phyloP scores from a whole-genome alignment of 345 rosid genomes.

The Luvunga scandens region DNA sequence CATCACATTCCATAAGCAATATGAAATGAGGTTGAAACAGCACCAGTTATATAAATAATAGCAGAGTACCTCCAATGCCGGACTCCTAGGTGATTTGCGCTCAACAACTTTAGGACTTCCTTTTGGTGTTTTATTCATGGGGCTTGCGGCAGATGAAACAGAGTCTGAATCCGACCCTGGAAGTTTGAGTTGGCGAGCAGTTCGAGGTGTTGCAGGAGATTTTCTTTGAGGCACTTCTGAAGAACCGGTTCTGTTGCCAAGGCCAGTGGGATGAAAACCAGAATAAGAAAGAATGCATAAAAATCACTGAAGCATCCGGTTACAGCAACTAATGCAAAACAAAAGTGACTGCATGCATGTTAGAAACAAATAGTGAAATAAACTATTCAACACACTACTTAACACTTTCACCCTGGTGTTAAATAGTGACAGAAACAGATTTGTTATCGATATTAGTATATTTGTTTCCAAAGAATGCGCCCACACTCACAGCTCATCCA shows the following conservation, averaged over 20 bases:
- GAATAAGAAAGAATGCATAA: constrained; percentile 6
- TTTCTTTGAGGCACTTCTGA: constrained; percentile 68
- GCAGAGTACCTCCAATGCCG: constrained; percentile 64
- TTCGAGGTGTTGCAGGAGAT: constrained; percentile 63
- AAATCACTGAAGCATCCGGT: background rate
- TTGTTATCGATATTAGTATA: background rate
- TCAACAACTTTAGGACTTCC: constrained; percentile 74
- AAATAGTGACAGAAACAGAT: background rate
- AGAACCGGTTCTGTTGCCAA: constrained; percentile 45
- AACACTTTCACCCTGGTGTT: background rate
- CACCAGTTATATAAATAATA: constrained; percentile 2
- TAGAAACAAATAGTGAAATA: background rate
- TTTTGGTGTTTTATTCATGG: constrained; percentile 55
- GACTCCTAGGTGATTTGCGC: constrained; percentile 66
- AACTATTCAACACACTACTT: background rate
- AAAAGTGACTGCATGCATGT: background rate
- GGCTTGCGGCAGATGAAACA: constrained; percentile 47
- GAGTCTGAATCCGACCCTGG: constrained; percentile 47
- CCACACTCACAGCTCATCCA: background rate
- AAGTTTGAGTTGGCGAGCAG: constrained; percentile 65
- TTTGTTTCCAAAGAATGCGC: constrained; percentile 3
- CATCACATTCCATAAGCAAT: background rate
- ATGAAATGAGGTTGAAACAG: background rate
- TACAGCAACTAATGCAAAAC: background rate
- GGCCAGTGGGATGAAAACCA: constrained; percentile 17